Evolutionary conservation across 1,284 basidiomycete species (phyloP).

Genomic region (Sanghuangporus sanghuang): DNA sequence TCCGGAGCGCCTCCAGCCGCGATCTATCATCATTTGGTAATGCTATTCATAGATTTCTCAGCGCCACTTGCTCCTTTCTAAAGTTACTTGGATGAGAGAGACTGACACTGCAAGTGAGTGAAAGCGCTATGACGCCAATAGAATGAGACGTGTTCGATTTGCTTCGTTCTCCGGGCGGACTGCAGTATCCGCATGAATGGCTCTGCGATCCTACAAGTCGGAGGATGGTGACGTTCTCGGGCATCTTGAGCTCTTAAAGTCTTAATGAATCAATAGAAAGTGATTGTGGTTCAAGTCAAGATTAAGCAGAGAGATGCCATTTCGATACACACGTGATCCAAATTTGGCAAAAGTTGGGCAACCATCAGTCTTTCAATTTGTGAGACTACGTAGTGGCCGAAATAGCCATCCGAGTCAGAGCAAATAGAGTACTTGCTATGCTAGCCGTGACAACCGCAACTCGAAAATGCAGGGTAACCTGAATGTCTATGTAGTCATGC

Average conservation of each 20-base stretch:
- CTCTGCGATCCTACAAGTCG: conserved; percentile 14
- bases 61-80: not conserved
- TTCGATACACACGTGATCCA: not conserved
- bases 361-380: no score
- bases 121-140: conserved; percentile 31
- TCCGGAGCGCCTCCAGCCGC: conserved; percentile 88
- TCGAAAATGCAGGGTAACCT: not conserved
- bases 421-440: not conserved
- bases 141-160: conserved; percentile 29
- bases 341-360: no score
- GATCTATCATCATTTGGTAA: conserved; percentile 79
- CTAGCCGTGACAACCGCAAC: not conserved
- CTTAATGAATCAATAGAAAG: not conserved
- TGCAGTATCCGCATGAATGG: conserved; percentile 43
- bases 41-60: conserved; percentile 33
- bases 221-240: not conserved
- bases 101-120: conserved; percentile 47
- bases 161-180: conserved; percentile 32
- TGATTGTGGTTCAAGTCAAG: not conserved
- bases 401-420: not conserved
- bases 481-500: not conserved
- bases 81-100: not conserved
- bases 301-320: no score
- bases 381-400: no score
- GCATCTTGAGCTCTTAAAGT: not conserved